phyloP scores from a whole-genome alignment of 305 asterid species.

The Caryopteris hybrid region DNA sequence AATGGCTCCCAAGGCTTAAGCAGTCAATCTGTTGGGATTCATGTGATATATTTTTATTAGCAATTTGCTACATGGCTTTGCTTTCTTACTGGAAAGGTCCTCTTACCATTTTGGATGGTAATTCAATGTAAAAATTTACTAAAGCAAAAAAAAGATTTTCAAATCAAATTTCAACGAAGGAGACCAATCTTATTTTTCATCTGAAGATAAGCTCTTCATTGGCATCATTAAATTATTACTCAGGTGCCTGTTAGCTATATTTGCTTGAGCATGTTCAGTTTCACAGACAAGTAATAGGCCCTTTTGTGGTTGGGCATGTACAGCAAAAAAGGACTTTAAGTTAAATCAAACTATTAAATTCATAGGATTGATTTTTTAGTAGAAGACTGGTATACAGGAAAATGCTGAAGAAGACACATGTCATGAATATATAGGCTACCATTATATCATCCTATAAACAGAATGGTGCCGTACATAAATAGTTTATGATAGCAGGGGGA shows the following conservation, averaged over 20 bases:
- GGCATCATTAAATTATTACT: background rate
- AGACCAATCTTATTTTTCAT: slow-evolving; percentile 9
- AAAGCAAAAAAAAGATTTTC: background rate
- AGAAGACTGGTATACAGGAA: background rate
- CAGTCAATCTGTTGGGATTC: background rate
- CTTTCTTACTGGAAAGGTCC: slow-evolving; percentile 3
- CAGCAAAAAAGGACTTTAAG: background rate
- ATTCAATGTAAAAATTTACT: background rate
- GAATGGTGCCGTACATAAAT: background rate
- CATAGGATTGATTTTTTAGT: background rate
- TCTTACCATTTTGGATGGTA: background rate
- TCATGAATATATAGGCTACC: background rate
- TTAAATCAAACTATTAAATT: slow-evolving; percentile 1
- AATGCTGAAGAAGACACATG: slow-evolving; percentile 6
- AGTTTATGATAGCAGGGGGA: background rate
- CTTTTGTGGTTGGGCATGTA: background rate
- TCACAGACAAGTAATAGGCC: background rate
- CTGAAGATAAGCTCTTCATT: background rate
- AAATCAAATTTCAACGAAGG: background rate
- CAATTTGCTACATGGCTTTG: slow-evolving; percentile 5
- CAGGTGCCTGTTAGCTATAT: background rate
- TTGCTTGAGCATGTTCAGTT: background rate
- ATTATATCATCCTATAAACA: background rate
- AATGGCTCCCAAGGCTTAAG: background rate
- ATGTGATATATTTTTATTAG: background rate